phyloP scores from a whole-genome alignment of 768 basidiomycete genomes.

The Pleurotus tuoliensis region DNA sequence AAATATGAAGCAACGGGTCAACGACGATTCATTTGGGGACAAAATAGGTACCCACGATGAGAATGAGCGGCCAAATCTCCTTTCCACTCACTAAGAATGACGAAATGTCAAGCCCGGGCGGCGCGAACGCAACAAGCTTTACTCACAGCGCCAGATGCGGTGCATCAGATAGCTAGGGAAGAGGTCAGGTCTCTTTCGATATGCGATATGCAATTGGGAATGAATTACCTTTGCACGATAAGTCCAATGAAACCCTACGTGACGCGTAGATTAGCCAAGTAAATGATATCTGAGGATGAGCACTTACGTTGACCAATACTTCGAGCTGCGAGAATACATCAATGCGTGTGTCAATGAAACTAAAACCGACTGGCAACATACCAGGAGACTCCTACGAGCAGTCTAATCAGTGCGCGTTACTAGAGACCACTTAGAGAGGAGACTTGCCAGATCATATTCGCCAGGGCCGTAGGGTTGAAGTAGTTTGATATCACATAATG shows the following conservation, averaged over 20 bases:
- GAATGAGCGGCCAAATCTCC: constrained; percentile 28
- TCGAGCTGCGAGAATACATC: constrained; percentile 37
- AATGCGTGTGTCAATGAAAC: neutral
- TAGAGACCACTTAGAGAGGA: neutral
- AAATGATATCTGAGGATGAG: neutral
- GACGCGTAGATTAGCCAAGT: neutral
- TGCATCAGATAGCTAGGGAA: constrained; percentile 37
- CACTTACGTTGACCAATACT: constrained; percentile 51
- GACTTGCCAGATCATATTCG: constrained; percentile 32
- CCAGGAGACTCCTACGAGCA: neutral
- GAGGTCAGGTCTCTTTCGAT: neutral
- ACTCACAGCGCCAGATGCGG: constrained; percentile 42
- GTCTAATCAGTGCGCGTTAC: neutral
- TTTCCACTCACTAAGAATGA: constrained; percentile 37
- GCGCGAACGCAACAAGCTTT: neutral
- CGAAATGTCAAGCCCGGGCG: neutral
- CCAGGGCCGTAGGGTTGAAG: constrained; percentile 23
- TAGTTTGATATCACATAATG: constrained; percentile 43
- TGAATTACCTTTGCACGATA: constrained; percentile 39
- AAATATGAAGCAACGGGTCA: neutral
- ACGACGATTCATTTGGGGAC: neutral
- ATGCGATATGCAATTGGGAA: too few species aligned
- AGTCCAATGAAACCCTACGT: constrained; percentile 48
- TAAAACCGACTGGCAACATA: neutral
- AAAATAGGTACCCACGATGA: constrained; percentile 25